A percentile compares a stretch with the other conserved stretches of the same genome.
phyloP scores from a whole-genome alignment of 257 asterid genomes.

The Nicotiana paniculata region DNA sequence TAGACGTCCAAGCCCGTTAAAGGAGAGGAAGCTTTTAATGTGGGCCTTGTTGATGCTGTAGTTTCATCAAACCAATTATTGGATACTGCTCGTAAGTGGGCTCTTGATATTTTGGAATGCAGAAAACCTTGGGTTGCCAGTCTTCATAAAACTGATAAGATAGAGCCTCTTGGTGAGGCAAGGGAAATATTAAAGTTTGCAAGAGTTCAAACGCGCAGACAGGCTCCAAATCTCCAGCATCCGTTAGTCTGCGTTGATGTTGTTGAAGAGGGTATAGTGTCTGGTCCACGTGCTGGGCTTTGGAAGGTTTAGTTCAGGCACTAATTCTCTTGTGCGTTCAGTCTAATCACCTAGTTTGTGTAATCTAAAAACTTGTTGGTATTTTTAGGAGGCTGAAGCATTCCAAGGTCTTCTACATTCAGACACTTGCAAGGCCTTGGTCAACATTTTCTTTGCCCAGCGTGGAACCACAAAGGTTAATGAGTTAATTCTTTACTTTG shows the following conservation, averaged over 20 bases:
- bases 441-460: conserved; percentile 91
- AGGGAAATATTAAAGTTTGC: conserved; percentile 91
- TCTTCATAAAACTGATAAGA: conserved; percentile 74
- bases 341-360: background rate
- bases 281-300: conserved; percentile 89
- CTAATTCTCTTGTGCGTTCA: conserved; percentile 10
- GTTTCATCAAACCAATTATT: conserved; percentile 65
- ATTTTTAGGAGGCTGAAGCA: conserved; percentile 82
- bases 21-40: conserved; percentile 80
- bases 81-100: conserved; percentile 80
- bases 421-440: conserved; percentile 91
- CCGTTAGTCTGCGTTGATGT: conserved; percentile 88
- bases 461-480: conserved; percentile 92
- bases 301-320: conserved; percentile 54
- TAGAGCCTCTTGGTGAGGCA: conserved; percentile 89
- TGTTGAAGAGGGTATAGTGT: conserved; percentile 84
- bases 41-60: conserved; percentile 93
- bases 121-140: conserved; percentile 78
- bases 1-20: conserved; percentile 91
- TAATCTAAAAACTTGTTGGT: background rate
- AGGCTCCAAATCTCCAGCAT: conserved; percentile 92
- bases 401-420: conserved; percentile 70
- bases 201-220: conserved; percentile 76
- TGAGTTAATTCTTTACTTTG: background rate
- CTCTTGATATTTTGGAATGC: conserved; percentile 73